These are phyloP conservation scores for Podaxis pistillaris DNA, from an alignment of 768 basidiomycete species.

Conservation along the genomic window DNA sequence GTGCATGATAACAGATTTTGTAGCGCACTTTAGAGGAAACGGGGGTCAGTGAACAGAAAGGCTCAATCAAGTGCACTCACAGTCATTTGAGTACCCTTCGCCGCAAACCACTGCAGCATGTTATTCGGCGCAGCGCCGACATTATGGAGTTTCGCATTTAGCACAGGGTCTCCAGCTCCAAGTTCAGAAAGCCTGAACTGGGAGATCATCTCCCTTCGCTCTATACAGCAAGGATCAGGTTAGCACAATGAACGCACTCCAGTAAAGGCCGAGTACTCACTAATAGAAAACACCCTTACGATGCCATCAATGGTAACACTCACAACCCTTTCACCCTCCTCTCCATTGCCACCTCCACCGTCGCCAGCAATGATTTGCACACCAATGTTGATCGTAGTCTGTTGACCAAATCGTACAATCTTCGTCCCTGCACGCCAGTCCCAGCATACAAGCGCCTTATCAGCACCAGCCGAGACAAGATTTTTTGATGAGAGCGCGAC, in stretches of 20 bases:
- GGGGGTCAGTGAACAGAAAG: neutral
- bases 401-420: constrained; percentile 88
- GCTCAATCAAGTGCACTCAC: constrained; percentile 37
- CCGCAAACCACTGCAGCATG: constrained; percentile 94
- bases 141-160: constrained; percentile 68
- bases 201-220: constrained; percentile 83
- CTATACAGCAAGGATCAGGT: constrained; percentile 21
- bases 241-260: neutral
- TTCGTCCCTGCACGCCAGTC: constrained; percentile 89
- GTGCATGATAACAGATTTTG: constrained; percentile 83
- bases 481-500: constrained; percentile 84
- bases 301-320: constrained; percentile 91
- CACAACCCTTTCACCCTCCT: constrained; percentile 82
- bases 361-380: constrained; percentile 73
- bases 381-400: constrained; percentile 89
- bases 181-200: constrained; percentile 87
- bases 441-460: constrained; percentile 81
- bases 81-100: constrained; percentile 88
- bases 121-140: constrained; percentile 83
- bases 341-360: constrained; percentile 25
- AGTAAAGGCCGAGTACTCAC: constrained; percentile 60
- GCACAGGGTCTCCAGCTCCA: constrained; percentile 61
- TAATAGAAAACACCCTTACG: constrained; percentile 87
- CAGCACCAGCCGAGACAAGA: constrained; percentile 81
- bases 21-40: constrained; percentile 64